Base-by-base conservation (phyloP, 2,329 filamentous ascomycete genomes). In the Paraconiothyrium brasiliense region DNA sequence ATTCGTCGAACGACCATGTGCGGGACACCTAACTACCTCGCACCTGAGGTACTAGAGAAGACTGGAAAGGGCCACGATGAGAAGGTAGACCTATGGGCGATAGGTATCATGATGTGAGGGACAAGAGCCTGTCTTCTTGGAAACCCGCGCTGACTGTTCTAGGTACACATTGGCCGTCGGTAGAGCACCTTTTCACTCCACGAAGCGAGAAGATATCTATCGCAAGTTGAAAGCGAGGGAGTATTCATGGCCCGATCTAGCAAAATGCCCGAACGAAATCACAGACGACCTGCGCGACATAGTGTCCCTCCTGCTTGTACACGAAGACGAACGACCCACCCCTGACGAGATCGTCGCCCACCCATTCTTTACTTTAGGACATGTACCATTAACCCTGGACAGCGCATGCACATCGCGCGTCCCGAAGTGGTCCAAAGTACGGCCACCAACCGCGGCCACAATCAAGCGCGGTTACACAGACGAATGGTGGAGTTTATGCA, bases 11-110 rank as follows among this genome's bases (percentile, higher is more conserved):
- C 93, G 30, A 99, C 95, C 7, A 88, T 99, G 62, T 99, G 95
- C 71, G 95, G 95, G 61, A 99, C 95, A 4, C 95, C 95, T 1
- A 99, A 99, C 79, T 99, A 99, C 77, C 97, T 99, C 70, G 95
- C 95, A 0, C 95, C 95, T 0, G 95, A 99, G 75, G 97, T 99
- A 64, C 81, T 99, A 55, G 92, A 97, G 74, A 97, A 95, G 83
- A 92, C 91, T 37, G 95, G 92, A 75, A 93, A 94, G 71, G 95
- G 95, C 0, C 95, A 99, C 76, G 95, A 97, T 68, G 94, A 98
- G 76, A 97, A 96, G 84, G 95, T 99, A 3, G 95, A 99, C 76
- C 92, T 99, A 59, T 99, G 96, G 96, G 97, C 94, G 48, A 85
- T 99, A 75, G 95, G 96, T 22, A 95, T 99, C 68, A 99, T 99